Evolutionary conservation across 305 asterid species (phyloP).

Genomic region (Petunia hybrid): DNA sequence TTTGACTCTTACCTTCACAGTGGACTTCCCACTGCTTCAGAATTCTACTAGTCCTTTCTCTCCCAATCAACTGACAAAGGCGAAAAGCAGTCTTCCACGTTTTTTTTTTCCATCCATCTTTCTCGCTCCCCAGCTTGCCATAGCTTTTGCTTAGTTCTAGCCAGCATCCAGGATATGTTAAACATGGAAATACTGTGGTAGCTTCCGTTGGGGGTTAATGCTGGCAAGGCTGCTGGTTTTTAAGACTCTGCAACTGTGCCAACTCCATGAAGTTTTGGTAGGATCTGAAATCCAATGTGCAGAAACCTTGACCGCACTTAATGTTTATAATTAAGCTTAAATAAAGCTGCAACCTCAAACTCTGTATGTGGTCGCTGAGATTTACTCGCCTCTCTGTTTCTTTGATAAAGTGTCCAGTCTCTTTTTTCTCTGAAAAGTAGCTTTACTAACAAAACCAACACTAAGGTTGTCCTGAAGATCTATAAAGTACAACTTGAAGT

Average conservation of each 20-base stretch:
- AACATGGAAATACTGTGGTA: neutral
- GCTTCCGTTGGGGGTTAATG: neutral
- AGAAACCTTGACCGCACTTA: neutral
- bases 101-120: conserved; percentile 17
- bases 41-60: conserved; percentile 19
- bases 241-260: neutral
- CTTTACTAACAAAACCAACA: neutral
- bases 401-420: neutral
- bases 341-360: neutral
- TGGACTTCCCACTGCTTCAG: conserved; percentile 3
- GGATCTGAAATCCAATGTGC: conserved; percentile 20
- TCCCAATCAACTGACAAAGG: conserved; percentile 7
- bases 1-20: conserved; percentile 15
- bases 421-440: neutral
- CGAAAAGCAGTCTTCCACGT: neutral
- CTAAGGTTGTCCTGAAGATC: neutral
- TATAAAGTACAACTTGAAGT: neutral
- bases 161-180: conserved; percentile 9
- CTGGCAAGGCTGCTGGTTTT: neutral
- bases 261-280: neutral
- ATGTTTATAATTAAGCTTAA: conserved; percentile 7
- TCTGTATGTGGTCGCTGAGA: neutral
- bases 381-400: neutral
- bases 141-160: conserved; percentile 2
- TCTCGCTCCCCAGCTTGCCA: conserved; percentile 22